Evolutionary conservation across 2,329 filamentous ascomycete genomes (phyloP).

Genomic region (Colletotrichum liaoningense): DNA sequence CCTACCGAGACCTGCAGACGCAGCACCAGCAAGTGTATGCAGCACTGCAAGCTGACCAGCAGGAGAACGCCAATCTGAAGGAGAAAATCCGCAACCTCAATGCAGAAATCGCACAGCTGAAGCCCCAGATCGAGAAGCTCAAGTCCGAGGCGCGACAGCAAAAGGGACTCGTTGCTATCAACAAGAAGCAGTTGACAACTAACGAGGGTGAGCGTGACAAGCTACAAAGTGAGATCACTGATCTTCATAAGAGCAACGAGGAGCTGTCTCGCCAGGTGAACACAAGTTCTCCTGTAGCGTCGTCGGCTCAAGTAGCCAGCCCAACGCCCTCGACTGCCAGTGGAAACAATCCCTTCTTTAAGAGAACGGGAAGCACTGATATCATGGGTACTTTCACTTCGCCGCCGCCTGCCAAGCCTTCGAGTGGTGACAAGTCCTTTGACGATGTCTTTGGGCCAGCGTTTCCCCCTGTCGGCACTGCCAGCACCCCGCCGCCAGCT

Average conservation of each 20-base stretch:
- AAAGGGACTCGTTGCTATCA: conserved; percentile 96
- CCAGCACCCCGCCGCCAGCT: conserved; percentile 58
- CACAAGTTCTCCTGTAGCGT: conserved; percentile 60
- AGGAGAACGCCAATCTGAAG: conserved; percentile 87
- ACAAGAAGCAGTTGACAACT: conserved; percentile 95
- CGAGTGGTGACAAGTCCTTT: conserved; percentile 75
- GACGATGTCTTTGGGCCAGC: conserved; percentile 88
- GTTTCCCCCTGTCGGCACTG: conserved; percentile 58
- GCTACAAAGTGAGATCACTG: conserved; percentile 82
- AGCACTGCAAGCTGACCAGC: conserved; percentile 85
- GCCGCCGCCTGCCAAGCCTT: conserved; percentile 55
- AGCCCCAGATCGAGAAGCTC: conserved; percentile 92
- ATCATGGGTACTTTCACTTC: conserved; percentile 66
- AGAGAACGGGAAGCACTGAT: conserved; percentile 72
- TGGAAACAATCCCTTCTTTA: conserved; percentile 96
- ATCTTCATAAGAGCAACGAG: conserved; percentile 71
- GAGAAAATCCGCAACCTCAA: conserved; percentile 89
- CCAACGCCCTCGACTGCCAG: conserved; percentile 76
- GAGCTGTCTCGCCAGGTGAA: conserved; percentile 66
- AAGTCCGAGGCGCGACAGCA: conserved; percentile 93
- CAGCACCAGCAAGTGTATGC: conserved; percentile 83
- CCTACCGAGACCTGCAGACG: conserved; percentile 81
- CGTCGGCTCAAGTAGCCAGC: conserved; percentile 69
- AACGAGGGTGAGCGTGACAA: conserved; percentile 91
- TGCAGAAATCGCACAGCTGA: conserved; percentile 83